phyloP scores from a whole-genome alignment of 2,329 filamentous ascomycete genomes.

The Alternaria arborescens region DNA sequence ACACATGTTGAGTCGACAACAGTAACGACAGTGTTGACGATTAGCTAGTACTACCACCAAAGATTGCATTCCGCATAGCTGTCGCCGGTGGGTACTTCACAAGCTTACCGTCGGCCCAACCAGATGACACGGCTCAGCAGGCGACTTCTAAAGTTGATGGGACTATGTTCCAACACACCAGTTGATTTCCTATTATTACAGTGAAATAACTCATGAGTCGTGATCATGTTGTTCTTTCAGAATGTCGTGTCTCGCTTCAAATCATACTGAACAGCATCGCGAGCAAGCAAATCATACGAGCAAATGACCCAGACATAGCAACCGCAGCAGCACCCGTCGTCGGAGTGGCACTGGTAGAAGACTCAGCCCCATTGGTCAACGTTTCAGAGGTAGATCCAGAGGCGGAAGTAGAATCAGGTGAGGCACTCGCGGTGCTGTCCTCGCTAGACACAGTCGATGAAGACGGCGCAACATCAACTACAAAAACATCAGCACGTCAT shows the following conservation, averaged over 20 bases:
- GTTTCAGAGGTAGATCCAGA: not conserved
- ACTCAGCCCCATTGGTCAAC: not conserved
- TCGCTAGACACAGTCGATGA: not conserved
- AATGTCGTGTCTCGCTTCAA: not conserved
- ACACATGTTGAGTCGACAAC: not conserved
- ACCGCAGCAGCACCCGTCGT: not conserved
- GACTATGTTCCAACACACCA: not conserved
- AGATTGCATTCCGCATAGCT: not conserved
- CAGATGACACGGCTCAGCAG: not conserved
- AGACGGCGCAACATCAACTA: not conserved
- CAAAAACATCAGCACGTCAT: not conserved
- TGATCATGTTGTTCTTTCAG: not conserved
- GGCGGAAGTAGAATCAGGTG: not conserved
- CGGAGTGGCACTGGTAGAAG: not conserved
- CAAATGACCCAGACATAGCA: not conserved
- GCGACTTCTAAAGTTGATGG: too few relatives aligned
- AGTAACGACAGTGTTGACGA: not conserved
- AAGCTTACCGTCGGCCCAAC: not conserved
- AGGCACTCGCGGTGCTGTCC: not conserved
- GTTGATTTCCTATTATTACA: not conserved
- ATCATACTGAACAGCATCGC: not conserved
- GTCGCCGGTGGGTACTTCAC: not conserved
- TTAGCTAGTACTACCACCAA: not conserved
- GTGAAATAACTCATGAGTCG: not conserved
- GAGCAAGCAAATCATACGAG: not conserved